Conservation (phyloP, 2,329 filamentous ascomycete species). For the Fusarium guadeloupense region DNA sequence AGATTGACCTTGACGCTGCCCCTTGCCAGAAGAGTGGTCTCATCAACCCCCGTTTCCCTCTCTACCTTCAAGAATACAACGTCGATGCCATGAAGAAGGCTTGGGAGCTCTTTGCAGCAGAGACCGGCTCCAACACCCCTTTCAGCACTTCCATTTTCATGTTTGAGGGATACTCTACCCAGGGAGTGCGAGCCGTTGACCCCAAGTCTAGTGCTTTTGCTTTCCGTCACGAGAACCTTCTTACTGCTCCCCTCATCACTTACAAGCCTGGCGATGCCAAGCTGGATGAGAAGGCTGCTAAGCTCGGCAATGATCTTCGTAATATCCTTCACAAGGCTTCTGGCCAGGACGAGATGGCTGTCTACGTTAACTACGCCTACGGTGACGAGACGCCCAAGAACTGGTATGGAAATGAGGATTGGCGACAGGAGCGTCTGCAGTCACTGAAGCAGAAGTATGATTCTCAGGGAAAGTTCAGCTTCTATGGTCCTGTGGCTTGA, state of each 20-base stretch:
- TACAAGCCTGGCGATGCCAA: slow-evolving; percentile 23
- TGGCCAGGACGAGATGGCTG: slow-evolving; percentile 17
- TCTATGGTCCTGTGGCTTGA: slow-evolving; percentile 53
- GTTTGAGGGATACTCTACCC: slow-evolving; percentile 63
- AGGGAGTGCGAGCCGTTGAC: slow-evolving; percentile 45
- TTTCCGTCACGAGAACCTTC: slow-evolving; percentile 37
- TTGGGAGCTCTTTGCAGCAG: slow-evolving; percentile 29
- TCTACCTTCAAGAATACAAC: slow-evolving; percentile 36
- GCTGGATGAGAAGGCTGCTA: slow-evolving; percentile 31
- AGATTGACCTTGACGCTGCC: slow-evolving; percentile 21
- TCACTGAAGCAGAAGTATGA: slow-evolving; percentile 61
- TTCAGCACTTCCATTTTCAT: slow-evolving; percentile 55
- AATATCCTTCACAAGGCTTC: slow-evolving; percentile 25
- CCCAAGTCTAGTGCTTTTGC: slow-evolving; percentile 28
- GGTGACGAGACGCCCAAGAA: slow-evolving; percentile 54
- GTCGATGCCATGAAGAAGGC: slow-evolving; percentile 26
- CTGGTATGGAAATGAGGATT: slow-evolving; percentile 60
- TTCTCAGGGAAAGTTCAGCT: slow-evolving; percentile 55
- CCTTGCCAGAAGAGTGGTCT: slow-evolving; percentile 40
- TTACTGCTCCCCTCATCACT: slow-evolving; percentile 35
- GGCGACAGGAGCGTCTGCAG: slow-evolving; percentile 57
- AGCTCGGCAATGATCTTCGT: slow-evolving; percentile 28
- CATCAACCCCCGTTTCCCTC: slow-evolving; percentile 41
- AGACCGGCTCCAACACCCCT: slow-evolving; percentile 18
- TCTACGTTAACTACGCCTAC: slow-evolving; percentile 62